These are phyloP conservation scores for Neopestalotiopsis sp. DNA, from an alignment of 2,329 filamentous ascomycete species.

Conservation along the genomic window DNA sequence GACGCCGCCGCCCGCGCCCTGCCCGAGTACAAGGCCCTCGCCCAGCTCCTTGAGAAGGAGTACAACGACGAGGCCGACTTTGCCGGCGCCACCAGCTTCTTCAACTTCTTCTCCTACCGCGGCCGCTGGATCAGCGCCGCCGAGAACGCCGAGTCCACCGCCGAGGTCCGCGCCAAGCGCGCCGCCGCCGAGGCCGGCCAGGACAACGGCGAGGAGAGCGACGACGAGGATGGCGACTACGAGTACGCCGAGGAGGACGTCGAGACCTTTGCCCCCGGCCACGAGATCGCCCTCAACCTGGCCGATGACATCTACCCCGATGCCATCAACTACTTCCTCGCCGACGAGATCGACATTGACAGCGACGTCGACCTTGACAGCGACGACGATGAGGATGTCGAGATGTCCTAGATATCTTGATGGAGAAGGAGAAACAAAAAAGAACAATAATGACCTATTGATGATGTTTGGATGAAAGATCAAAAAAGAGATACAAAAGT, in stretches of 20 bases:
- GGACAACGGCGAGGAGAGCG: conserved; percentile 37
- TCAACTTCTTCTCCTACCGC: conserved; percentile 72
- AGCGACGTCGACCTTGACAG: conserved; percentile 31
- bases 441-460: conserved; percentile 2
- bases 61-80: conserved; percentile 8
- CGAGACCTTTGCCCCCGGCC: conserved; percentile 34
- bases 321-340: conserved; percentile 35
- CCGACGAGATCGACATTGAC: conserved; percentile 31
- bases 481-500: not conserved
- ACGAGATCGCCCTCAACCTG: conserved; percentile 33
- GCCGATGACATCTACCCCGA: conserved; percentile 34
- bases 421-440: not conserved
- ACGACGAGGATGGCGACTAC: conserved; percentile 40
- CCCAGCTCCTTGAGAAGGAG: conserved; percentile 27
- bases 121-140: conserved; percentile 64
- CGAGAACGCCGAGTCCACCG: conserved; percentile 60
- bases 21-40: conserved; percentile 31
- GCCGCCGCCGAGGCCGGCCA: conserved; percentile 30
- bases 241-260: conserved; percentile 37
- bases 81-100: conserved; percentile 61
- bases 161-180: conserved; percentile 36
- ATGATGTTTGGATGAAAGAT: not conserved
- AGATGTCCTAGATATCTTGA: conserved; percentile 24
- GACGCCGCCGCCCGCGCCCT: conserved; percentile 32
- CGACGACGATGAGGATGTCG: conserved; percentile 34